Evolutionary conservation across 345 rosid genomes (phyloP), one percentile per base, ranked within the genome.

Genomic region (Lumnitzera racemosa): DNA sequence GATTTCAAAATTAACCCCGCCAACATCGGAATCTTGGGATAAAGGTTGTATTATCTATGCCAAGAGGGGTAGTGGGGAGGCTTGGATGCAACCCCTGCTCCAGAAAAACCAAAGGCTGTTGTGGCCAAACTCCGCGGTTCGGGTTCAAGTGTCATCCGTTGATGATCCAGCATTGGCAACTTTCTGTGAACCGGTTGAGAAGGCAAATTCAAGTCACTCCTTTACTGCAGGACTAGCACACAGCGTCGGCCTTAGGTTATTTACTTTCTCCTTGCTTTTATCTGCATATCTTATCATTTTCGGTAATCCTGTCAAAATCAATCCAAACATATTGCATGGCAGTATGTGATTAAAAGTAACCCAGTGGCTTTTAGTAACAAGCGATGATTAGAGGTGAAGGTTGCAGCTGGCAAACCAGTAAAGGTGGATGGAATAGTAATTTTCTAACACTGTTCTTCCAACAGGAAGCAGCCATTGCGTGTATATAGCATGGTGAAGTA

Each of bases 401-500:
- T 20, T 20, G 20, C 20, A 20, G 20, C 20, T 20, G 20, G 20
- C 20, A 1, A 20, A 20, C 20, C 20, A 20, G 20, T 20, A 20
- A 20, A 20, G 20, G 20, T 20, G 20, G 20, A 20, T 20, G 20
- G 20, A 20, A 20, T 20, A 20, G 20, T 20, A 20, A 20, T 20
- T 20, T 20, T 1, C 20, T 20, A 36, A 36, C 0, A 36, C 7
- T 7, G 9, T 36, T 36, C 1, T 36, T 36, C 43, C 43, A 36
- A 64, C 83, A 91, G 98, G 61, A 81, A 76, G 56, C 81, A 81
- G 73, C 96, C 98, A 1, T 51, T 91, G 67, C 78, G 90, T 52
- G 87, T 88, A 51, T 84, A 91, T 55, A 91, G 98, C 85, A 88
- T 91, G 96, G 98, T 88, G 48, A 88, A 91, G 61, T 91, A 91